phyloP scores from a whole-genome alignment of 106 monocot species.

The Dactylorhiza incarnata region DNA sequence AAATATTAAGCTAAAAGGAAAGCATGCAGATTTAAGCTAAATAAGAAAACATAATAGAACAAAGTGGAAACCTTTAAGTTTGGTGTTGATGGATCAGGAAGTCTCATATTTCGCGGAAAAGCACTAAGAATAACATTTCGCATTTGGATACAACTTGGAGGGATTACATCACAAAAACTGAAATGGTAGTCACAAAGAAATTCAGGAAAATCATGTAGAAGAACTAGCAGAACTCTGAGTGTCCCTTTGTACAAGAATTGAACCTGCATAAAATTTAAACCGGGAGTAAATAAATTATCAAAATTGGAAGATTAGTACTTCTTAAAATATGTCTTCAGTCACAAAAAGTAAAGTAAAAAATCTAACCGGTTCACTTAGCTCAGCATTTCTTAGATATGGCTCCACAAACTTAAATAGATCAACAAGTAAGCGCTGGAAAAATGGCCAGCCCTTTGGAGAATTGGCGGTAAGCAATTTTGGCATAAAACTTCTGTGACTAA shows the following conservation, averaged over 20 bases:
- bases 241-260: constrained; percentile 81
- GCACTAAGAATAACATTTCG: constrained; percentile 98
- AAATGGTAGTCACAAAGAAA: constrained; percentile 97
- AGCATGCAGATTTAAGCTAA: neutral
- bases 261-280: constrained; percentile 38
- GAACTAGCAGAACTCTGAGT: constrained; percentile 78
- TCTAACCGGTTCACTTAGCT: constrained; percentile 71
- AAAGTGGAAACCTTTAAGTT: constrained; percentile 65
- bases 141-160: constrained; percentile 92
- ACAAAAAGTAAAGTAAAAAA: constrained; percentile 10
- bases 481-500: constrained; percentile 93
- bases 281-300: neutral
- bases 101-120: constrained; percentile 90
- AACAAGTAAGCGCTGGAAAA: constrained; percentile 86
- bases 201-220: constrained; percentile 96
- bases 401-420: constrained; percentile 94
- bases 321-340: neutral
- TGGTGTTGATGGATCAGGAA: constrained; percentile 91
- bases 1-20: neutral
- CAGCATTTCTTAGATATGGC: constrained; percentile 81
- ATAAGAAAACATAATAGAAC: neutral
- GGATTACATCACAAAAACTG: constrained; percentile 97
- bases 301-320: too few relatives aligned
- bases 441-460: constrained; percentile 77
- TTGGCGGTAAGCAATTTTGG: constrained; percentile 70